Percentiles rank a stretch among this genome's conserved stretches.
Conservation (phyloP, 306 rosid genomes). For the Herpetospermum pedunculosum region DNA sequence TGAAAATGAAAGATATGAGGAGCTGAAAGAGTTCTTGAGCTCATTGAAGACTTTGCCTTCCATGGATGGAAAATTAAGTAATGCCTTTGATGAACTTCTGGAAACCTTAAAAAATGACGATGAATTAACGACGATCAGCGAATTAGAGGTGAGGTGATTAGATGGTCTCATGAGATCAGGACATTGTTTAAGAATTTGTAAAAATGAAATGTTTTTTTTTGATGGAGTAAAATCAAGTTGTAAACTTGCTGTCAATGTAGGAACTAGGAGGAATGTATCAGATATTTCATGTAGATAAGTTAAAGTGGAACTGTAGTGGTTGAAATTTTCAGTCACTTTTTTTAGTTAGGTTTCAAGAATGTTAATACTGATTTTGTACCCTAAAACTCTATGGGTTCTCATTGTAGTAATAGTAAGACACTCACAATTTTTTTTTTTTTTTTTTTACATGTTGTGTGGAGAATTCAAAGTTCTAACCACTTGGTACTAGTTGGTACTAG, state of each 20-base stretch:
- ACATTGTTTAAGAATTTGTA: neutral
- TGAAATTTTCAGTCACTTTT: neutral
- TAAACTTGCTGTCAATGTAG: neutral
- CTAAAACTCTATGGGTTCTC: no score
- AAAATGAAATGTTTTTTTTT: no score
- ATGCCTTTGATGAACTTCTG: neutral
- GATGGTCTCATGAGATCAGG: neutral
- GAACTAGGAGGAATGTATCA: neutral
- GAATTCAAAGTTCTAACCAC: no score
- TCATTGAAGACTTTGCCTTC: slow-evolving; percentile 37
- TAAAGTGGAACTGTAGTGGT: neutral
- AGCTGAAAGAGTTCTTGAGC: slow-evolving; percentile 37
- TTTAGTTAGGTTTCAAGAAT: neutral
- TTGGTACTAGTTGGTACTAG: no score
- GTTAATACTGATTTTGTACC: neutral
- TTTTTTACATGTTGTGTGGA: no score
- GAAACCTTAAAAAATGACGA: neutral
- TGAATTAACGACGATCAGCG: neutral
- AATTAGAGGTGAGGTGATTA: neutral
- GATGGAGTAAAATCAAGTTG: neutral
- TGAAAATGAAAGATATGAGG: slow-evolving; percentile 21
- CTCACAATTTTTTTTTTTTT: no score
- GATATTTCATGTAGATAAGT: neutral
- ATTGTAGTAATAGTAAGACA: no score
- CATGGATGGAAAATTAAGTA: slow-evolving; percentile 10